These are phyloP conservation scores for Vaccinium vitisidaea DNA, from an alignment of 148 eudicot species.

Conservation along the genomic window DNA sequence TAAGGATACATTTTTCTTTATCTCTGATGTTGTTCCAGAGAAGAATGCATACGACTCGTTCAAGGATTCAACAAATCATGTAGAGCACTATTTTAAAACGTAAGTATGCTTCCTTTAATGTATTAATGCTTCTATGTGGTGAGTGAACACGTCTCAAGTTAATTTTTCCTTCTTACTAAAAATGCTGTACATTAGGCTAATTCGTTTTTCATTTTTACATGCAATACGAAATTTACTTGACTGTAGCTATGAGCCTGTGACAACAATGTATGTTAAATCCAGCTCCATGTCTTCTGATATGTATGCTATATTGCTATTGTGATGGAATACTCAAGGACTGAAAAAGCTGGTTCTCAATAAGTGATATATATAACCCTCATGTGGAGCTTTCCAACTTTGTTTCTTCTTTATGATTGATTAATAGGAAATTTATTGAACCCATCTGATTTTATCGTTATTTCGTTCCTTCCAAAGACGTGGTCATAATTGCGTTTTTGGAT, in stretches of 20 bases:
- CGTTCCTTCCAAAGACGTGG: background rate
- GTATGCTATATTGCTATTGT: background rate
- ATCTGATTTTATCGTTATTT: background rate
- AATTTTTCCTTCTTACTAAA: background rate
- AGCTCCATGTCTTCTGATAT: background rate
- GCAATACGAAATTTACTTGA: background rate
- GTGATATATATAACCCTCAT: background rate
- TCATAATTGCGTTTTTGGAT: background rate
- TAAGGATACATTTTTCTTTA: slow-evolving; percentile 74
- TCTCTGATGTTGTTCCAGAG: slow-evolving; percentile 54
- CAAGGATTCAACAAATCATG: slow-evolving; percentile 48
- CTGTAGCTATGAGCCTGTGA: background rate
- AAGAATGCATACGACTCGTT: slow-evolving; percentile 58
- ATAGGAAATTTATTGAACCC: background rate
- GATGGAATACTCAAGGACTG: slow-evolving; percentile 9
- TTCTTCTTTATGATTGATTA: background rate
- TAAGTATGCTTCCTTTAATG: slow-evolving; percentile 39
- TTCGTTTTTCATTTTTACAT: background rate
- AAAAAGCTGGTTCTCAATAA: background rate
- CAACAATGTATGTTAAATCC: background rate
- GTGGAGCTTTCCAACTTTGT: background rate
- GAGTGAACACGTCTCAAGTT: background rate
- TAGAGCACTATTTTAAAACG: slow-evolving; percentile 49
- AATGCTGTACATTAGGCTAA: background rate
- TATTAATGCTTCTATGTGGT: background rate